Evolutionary conservation across 2,329 filamentous ascomycete species (phyloP).

Genomic region (Nigrospora osmanthi): DNA sequence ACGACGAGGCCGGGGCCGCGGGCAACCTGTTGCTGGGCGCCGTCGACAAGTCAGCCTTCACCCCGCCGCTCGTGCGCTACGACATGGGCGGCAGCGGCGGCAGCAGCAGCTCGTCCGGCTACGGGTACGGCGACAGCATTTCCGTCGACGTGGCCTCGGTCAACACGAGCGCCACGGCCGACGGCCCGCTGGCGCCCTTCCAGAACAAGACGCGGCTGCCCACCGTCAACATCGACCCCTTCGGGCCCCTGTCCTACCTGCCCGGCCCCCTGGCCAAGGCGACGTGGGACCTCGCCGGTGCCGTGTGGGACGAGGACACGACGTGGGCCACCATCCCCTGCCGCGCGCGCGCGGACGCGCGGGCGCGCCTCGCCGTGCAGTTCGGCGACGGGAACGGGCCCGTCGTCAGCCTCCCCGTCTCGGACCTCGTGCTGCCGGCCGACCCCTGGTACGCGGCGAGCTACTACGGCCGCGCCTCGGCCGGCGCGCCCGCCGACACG

Average conservation of each 20-base stretch:
- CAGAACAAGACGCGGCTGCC: constrained; percentile 4
- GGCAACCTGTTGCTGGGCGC: constrained; percentile 23
- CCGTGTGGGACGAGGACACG: constrained; percentile 9
- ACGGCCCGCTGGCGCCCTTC: neutral
- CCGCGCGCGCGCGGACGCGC: constrained; percentile 9
- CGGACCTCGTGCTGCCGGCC: constrained; percentile 19
- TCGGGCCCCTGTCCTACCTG: constrained; percentile 1
- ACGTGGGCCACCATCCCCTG: constrained; percentile 15
- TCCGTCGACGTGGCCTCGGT: constrained; percentile 1
- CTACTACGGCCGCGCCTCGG: neutral
- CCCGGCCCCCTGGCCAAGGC: constrained; percentile 14
- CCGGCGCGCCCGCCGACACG: neutral
- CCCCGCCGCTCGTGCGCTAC: constrained; percentile 13
- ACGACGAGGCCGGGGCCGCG: constrained; percentile 14
- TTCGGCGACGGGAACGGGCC: constrained; percentile 18
- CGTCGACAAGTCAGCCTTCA: constrained; percentile 18
- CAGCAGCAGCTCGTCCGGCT: neutral
- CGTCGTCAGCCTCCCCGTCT: constrained; percentile 12
- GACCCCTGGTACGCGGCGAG: neutral
- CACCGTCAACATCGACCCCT: constrained; percentile 4
- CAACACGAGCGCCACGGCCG: constrained; percentile 2
- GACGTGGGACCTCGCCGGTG: constrained; percentile 19
- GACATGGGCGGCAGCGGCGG: neutral
- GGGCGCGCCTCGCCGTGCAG: constrained; percentile 14
- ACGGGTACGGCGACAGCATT: neutral